Evolutionary conservation across 495 filamentous ascomycete species (phyloP).

Genomic region (Penicillium simplicissimum): DNA sequence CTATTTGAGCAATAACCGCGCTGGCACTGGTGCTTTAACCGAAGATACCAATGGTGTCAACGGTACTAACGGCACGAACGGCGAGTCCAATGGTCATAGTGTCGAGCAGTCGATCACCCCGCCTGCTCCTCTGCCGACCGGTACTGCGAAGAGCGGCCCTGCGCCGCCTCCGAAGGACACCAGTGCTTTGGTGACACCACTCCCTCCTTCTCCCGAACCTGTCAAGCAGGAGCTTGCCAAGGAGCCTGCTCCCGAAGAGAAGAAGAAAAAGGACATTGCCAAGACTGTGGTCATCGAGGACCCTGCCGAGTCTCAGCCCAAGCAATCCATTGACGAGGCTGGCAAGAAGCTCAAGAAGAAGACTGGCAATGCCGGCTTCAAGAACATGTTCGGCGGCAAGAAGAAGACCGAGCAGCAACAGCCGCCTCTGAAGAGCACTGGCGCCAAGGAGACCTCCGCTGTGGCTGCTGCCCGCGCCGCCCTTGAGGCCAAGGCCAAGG

Average conservation of each 20-base stretch:
- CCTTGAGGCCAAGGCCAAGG: constrained; percentile 45
- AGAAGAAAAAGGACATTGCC: constrained; percentile 20
- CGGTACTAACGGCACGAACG: constrained; percentile 3
- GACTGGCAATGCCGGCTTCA: constrained; percentile 45
- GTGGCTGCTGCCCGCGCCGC: constrained; percentile 56
- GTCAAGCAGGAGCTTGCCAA: constrained; percentile 17
- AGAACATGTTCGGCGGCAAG: constrained; percentile 50
- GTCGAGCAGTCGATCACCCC: constrained; percentile 19
- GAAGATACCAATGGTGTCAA: constrained; percentile 13
- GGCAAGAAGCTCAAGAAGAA: constrained; percentile 51
- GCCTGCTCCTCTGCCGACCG: constrained; percentile 15
- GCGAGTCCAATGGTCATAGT: constrained; percentile 18
- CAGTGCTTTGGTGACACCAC: constrained; percentile 27
- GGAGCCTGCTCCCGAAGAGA: constrained; percentile 9
- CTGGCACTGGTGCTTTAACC: constrained; percentile 58
- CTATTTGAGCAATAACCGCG: constrained; percentile 72
- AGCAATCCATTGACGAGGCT: constrained; percentile 33
- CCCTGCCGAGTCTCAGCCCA: constrained; percentile 28
- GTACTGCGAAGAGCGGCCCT: constrained; percentile 19
- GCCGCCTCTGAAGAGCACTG: constrained; percentile 39
- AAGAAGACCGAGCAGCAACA: constrained; percentile 38
- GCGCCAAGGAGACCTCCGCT: constrained; percentile 37
- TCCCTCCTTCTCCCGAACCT: constrained; percentile 36
- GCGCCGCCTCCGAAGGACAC: constrained; percentile 27
- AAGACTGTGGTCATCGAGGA: constrained; percentile 27